Percentiles rank a stretch among this genome's conserved stretches.
Conservation (phyloP, 108 stramenopile species). For the Cyclotella sp. region DNA sequence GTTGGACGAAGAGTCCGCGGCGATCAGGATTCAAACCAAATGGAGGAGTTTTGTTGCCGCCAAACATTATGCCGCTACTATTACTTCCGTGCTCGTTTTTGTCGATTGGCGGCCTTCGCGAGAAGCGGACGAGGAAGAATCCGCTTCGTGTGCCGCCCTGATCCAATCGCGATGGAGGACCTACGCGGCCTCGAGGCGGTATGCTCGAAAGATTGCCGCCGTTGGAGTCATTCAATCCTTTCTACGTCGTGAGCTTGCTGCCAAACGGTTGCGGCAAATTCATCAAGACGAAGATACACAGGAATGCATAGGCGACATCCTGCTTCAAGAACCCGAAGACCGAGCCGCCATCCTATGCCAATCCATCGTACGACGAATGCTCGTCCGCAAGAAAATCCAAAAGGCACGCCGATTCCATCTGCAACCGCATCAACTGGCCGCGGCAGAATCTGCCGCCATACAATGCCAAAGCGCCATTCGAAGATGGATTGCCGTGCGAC, state of each 20-base stretch:
- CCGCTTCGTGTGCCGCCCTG: too few relatives aligned
- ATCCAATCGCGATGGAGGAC: neutral
- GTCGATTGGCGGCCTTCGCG: neutral
- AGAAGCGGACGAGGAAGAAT: neutral
- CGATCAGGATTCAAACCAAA: neutral
- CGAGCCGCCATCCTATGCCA: neutral
- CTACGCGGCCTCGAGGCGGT: neutral
- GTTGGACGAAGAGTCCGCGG: neutral
- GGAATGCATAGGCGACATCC: too few relatives aligned
- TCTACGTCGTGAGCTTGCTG: neutral
- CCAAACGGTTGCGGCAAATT: neutral
- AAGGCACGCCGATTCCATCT: neutral
- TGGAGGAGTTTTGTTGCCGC: neutral
- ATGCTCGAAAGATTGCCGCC: neutral
- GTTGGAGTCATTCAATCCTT: neutral
- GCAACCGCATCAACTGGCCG: neutral
- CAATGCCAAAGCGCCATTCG: neutral
- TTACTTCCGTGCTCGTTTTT: neutral
- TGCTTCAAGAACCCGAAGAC: too few relatives aligned
- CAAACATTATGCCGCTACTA: neutral
- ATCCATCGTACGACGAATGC: neutral
- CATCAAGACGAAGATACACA: too few relatives aligned
- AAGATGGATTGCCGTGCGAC: neutral
- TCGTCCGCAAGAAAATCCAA: neutral
- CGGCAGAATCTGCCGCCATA: neutral